Percentiles rank a stretch among this genome's conserved stretches.
phyloP scores from a whole-genome alignment of 2,329 filamentous ascomycete genomes.

The Botrytis fabae region DNA sequence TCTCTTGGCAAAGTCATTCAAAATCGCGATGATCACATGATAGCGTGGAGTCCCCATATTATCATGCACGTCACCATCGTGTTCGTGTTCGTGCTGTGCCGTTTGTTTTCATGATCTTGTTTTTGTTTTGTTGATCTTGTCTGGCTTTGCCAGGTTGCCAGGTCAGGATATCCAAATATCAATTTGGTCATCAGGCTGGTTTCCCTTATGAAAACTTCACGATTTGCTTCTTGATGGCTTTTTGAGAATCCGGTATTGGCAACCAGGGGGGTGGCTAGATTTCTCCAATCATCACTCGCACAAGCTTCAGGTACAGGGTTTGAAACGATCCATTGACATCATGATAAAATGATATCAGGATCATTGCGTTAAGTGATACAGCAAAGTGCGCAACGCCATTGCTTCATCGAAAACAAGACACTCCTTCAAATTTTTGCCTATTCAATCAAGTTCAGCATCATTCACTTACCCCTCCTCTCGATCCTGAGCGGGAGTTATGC shows the following conservation, averaged over 20 bases:
- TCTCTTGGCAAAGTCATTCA: neutral
- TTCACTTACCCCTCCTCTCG: neutral
- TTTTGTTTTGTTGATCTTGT: neutral
- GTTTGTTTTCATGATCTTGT: neutral
- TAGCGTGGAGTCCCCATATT: neutral
- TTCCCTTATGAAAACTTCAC: neutral
- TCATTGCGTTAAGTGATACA: neutral
- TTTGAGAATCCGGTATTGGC: neutral
- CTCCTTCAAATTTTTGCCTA: neutral
- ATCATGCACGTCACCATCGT: neutral
- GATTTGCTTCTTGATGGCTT: neutral
- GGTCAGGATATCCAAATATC: neutral
- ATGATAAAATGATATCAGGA: neutral
- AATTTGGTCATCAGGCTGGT: neutral
- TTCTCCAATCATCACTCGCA: neutral
- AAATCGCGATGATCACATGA: constrained; percentile 2
- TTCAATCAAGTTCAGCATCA: neutral
- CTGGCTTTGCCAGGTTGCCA: neutral
- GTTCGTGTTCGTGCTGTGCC: neutral
- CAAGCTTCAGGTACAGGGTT: neutral
- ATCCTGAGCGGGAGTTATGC: neutral
- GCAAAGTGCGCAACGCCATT: neutral
- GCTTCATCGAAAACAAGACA: neutral
- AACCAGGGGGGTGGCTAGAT: neutral
- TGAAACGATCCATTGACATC: neutral